Evolutionary conservation across 768 basidiomycete species (phyloP), one percentile per base, ranked within the genome.

Genomic region (Collybia sordida): DNA sequence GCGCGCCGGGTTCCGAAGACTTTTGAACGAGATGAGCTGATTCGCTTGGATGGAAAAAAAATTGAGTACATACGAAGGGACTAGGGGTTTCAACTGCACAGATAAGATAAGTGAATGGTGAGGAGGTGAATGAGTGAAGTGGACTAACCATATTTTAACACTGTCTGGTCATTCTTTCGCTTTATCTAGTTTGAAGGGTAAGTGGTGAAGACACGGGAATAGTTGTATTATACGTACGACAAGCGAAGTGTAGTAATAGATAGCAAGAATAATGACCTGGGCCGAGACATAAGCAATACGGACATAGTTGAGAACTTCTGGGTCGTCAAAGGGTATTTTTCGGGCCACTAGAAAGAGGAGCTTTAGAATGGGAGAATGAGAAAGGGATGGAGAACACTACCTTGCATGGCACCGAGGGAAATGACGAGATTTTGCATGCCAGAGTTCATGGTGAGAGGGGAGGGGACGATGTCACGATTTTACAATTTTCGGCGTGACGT

Each of bases 161-260:
- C 91, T 1, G 93, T 93, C 67, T 88, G 82, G 72, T 99, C 96
- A 61, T 98, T 98, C 83, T 94, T 95, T 62, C 80, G 72, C 79
- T 91, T 95, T 70, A 98, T 84, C 92, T 97, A 55, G 17, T 39
- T 27, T 34, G 1, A 9, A 46, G 27, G 4, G 34, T 22, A 12
- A 47, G 45, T 12, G 36, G 6, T 25, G 9, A 24, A 2, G 8
- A 4, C 2, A 22, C 12, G 36, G 6, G 6, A 37, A 7, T 17
- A 14, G 9, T 31, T 31, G 39, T 6, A 36, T 23, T 6, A 17
- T 12, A 71, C 83, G 56, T 55, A 93, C 92, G 66, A 82, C 75
- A 60, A 78, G 62, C 3, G 90, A 88, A 46, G 86, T 73, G 60
- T 81, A 93, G 77, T 87, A 94, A 77, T 93, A 96, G 31, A 80